These are phyloP conservation scores for Tricholoma furcatifolium DNA, from an alignment of 768 basidiomycete genomes.

Conservation along the genomic window DNA sequence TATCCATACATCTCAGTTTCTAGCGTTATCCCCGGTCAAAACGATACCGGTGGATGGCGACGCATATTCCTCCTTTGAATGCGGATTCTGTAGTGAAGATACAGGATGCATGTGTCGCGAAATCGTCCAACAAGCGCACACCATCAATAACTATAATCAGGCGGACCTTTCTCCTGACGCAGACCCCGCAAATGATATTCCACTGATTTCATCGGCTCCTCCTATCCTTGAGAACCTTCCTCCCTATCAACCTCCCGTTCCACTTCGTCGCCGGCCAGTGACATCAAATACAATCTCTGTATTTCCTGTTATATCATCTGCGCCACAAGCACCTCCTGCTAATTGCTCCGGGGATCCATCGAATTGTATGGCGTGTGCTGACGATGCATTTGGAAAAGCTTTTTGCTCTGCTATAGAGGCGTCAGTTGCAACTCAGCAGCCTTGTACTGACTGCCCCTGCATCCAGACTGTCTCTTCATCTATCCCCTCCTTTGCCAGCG, in stretches of 20 bases:
- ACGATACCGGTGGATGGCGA: slow-evolving; percentile 21
- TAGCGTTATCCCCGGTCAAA: slow-evolving; percentile 30
- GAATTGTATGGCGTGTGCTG: slow-evolving; percentile 83
- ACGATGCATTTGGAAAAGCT: slow-evolving; percentile 84
- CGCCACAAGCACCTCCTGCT: slow-evolving; percentile 24
- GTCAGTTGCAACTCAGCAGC: slow-evolving; percentile 48
- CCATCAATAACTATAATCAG: slow-evolving; percentile 26
- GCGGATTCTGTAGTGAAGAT: slow-evolving; percentile 73
- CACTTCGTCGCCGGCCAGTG: slow-evolving; percentile 60
- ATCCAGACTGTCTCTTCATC: slow-evolving; percentile 3
- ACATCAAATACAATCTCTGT: slow-evolving; percentile 42
- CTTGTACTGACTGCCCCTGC: slow-evolving; percentile 59
- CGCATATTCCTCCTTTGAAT: slow-evolving; percentile 52
- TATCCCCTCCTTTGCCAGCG: too few species aligned
- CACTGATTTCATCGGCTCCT: slow-evolving; percentile 22
- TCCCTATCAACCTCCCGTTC: slow-evolving; percentile 78
- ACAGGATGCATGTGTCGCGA: slow-evolving; percentile 79
- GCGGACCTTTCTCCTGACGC: slow-evolving; percentile 20
- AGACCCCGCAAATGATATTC: slow-evolving; percentile 23
- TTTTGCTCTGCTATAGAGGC: slow-evolving; percentile 79
- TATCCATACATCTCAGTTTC: slow-evolving; percentile 26
- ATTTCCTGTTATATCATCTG: slow-evolving; percentile 46
- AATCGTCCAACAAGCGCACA: slow-evolving; percentile 44
- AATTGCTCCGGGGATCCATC: slow-evolving; percentile 84
- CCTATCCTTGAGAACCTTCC: slow-evolving; percentile 72